phyloP scores from a whole-genome alignment of 1,284 basidiomycete species.

The Leccinum subrobustum region DNA sequence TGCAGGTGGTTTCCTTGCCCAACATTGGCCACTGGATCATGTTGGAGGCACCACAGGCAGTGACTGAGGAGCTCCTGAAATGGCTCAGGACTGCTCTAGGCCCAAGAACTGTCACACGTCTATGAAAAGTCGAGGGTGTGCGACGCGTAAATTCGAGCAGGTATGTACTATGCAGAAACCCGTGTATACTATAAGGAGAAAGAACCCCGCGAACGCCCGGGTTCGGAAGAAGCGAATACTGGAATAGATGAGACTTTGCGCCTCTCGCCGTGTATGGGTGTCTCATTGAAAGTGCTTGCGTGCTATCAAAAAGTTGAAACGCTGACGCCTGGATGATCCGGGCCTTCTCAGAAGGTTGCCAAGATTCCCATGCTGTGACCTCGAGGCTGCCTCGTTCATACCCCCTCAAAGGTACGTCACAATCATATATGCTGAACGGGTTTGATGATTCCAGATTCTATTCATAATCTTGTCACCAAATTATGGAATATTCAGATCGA shows the following conservation, averaged over 20 bases:
- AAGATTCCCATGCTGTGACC: not conserved
- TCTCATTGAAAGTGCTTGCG: not conserved
- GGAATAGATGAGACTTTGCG: not conserved
- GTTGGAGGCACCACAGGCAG: slow-evolving; percentile 52
- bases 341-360: not conserved
- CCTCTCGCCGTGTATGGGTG: not conserved
- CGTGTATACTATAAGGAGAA: no score
- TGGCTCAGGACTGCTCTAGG: slow-evolving; percentile 42
- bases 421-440: not conserved
- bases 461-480: not conserved
- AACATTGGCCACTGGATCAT: slow-evolving; percentile 57
- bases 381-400: not conserved
- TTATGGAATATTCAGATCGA: not conserved
- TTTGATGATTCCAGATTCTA: not conserved
- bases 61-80: slow-evolving; percentile 44
- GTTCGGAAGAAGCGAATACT: not conserved
- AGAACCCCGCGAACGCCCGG: not conserved
- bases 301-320: not conserved
- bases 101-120: not conserved
- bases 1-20: slow-evolving; percentile 51
- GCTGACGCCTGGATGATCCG: not conserved
- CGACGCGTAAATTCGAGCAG: not conserved
- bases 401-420: not conserved
- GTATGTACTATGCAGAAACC: not conserved
- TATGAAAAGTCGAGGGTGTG: slow-evolving; percentile 6